Evolutionary conservation across 768 basidiomycete genomes (phyloP), one percentile per base, ranked within the genome.

Genomic region (Collybia nuda): DNA sequence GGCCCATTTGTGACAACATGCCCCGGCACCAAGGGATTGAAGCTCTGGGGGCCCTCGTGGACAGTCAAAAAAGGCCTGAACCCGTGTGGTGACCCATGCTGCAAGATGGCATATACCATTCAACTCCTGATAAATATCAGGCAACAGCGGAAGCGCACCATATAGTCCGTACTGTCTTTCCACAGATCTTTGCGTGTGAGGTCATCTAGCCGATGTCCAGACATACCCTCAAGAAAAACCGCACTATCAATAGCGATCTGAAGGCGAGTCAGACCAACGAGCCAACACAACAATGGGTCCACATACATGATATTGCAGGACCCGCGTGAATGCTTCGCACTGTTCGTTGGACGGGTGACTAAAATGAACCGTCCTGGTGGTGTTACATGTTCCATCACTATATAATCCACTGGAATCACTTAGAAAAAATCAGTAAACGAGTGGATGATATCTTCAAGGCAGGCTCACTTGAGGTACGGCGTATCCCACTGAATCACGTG

Each of bases 1-100:
- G 94, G 96, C 69, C 97, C 94, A 60, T 97, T 95, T 40, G 93
- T 93, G 51, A 95, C 84, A 58, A 95, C 84, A 67, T 97, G 86
- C 9, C 97, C 97, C n/a, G 84, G 83, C 19, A 78, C 75, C 28
- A 98, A 78, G 2, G 90, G 79, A 24, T 84, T 76, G 69, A 96
- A 91, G 36, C 86, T 81, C 51, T 93, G 84, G 14, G 90, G 82
- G 9, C 93, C 90, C 70, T 92, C 90, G 59, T 93, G 88, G 18
- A 91, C 88, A 51, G 81, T 89, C 62, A 95, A 74, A 73, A 89
- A 96, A 35, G 87, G 84, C 17, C 93, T 93, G 56, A 95, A 81
- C 18, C 93, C 93, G 62, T 96, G 93, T 4, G 93, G 93, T 15
- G 93, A 93, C 19, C 93, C 93, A 69, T 96, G 93, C 83, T 92